Evolutionary conservation across 1,284 basidiomycete species (phyloP).

Genomic region (Ustilago curta): DNA sequence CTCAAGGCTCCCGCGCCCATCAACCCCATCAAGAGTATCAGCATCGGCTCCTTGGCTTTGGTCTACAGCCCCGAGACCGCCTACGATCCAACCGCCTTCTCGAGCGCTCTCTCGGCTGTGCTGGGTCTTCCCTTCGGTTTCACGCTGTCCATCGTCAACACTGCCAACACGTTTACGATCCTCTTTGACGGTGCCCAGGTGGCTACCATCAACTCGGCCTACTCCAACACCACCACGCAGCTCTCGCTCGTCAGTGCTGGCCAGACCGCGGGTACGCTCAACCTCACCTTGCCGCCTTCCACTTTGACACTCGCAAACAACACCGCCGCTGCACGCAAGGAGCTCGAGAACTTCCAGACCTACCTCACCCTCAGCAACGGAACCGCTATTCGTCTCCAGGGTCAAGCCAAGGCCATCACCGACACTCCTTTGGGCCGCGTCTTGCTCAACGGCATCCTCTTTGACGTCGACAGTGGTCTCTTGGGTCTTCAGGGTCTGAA

Average conservation of each 20-base stretch:
- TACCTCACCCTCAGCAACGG: constrained; percentile 71
- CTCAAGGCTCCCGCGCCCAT: constrained; percentile 75
- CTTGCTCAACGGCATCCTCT: constrained; percentile 79
- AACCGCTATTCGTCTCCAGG: constrained; percentile 76
- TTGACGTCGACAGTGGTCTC: constrained; percentile 79
- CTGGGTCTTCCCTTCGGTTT: constrained; percentile 84
- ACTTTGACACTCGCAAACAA: constrained; percentile 73
- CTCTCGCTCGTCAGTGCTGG: constrained; percentile 68
- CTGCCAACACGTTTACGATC: constrained; percentile 76
- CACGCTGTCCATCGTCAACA: constrained; percentile 75
- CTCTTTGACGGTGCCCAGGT: constrained; percentile 75
- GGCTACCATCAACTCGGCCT: constrained; percentile 71
- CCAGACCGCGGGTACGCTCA: constrained; percentile 77
- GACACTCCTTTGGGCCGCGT: constrained; percentile 78
- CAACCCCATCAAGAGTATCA: constrained; percentile 78
- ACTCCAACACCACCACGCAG: constrained; percentile 40
- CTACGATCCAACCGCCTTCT: constrained; percentile 76
- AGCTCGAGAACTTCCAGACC: constrained; percentile 68
- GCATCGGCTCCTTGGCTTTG: constrained; percentile 77
- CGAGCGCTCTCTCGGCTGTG: constrained; percentile 75
- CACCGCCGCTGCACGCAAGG: constrained; percentile 71
- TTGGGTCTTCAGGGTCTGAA: constrained; percentile 77
- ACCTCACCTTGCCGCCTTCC: constrained; percentile 76
- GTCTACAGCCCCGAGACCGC: constrained; percentile 74
- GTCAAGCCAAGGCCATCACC: constrained; percentile 77